A percentile compares a stretch with the other conserved stretches of the same genome.
Conservation (phyloP, 192 early-diverging fungal species). For the Entomortierella lignicola region DNA sequence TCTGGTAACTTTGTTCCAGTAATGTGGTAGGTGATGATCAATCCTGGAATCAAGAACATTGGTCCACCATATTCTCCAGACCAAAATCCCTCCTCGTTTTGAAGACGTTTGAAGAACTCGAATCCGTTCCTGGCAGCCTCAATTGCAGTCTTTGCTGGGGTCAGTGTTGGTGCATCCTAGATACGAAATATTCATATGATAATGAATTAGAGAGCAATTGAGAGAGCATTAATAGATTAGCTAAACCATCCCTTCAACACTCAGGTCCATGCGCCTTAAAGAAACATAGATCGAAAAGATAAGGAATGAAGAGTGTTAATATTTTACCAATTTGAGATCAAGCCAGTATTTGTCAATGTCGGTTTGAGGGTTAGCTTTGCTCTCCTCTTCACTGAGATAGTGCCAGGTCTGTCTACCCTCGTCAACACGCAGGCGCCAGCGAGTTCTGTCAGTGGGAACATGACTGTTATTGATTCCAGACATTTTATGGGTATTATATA, state of each 20-base stretch:
- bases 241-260: too few relatives aligned
- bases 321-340: conserved; percentile 68
- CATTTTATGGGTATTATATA: not conserved
- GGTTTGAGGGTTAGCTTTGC: conserved; percentile 77
- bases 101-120: conserved; percentile 86
- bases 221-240: not conserved
- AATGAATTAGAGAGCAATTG: not conserved
- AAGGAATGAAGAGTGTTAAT: not conserved
- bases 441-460: conserved; percentile 76
- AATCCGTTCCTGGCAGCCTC: conserved; percentile 93
- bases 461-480: conserved; percentile 21
- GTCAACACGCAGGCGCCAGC: conserved; percentile 88
- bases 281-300: not conserved
- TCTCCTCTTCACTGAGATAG: conserved; percentile 72
- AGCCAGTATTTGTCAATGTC: conserved; percentile 91
- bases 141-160: conserved; percentile 72
- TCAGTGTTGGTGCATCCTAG: conserved; percentile 65
- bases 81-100: conserved; percentile 95
- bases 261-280: too few relatives aligned
- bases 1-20: conserved; percentile 76
- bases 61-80: conserved; percentile 97
- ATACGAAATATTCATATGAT: not conserved
- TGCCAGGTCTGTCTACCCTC: conserved; percentile 95
- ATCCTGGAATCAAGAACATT: conserved; percentile 94
- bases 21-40: conserved; percentile 91